Percentiles rank a stretch among this genome's conserved stretches.
These are phyloP conservation scores for Teratosphaeria viscida DNA, from an alignment of 2,329 filamentous ascomycete genomes.

Conservation along the genomic window DNA sequence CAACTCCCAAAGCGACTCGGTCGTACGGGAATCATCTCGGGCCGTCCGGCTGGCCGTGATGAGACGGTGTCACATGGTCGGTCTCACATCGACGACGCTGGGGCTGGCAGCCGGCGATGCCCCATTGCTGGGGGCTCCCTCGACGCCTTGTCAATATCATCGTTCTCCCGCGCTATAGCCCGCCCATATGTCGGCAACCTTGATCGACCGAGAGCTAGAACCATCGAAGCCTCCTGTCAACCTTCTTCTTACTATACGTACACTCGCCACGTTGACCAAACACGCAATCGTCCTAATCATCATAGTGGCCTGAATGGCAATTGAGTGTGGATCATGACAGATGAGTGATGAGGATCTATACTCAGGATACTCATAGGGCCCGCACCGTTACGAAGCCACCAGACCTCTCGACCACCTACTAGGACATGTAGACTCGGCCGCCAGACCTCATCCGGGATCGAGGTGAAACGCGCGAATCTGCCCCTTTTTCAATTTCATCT, in stretches of 20 bases:
- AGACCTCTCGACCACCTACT: too few species aligned
- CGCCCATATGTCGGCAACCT: neutral
- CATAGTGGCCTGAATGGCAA: too few species aligned
- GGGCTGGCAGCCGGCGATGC: neutral
- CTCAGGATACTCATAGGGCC: too few species aligned
- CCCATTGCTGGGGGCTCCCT: neutral
- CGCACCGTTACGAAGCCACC: neutral
- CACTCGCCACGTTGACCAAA: neutral
- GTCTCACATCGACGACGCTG: neutral
- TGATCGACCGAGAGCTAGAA: neutral
- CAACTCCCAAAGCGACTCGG: neutral
- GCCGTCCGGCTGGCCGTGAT: neutral
- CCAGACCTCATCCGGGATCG: neutral
- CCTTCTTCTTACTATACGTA: neutral
- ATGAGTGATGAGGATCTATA: too few species aligned
- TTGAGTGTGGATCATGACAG: too few species aligned
- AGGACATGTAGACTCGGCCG: neutral
- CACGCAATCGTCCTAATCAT: neutral
- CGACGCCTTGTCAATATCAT: neutral
- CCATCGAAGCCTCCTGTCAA: neutral
- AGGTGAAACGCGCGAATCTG: neutral
- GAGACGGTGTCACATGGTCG: neutral
- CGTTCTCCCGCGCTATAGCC: neutral
- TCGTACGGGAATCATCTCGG: neutral
- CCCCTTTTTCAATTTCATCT: neutral